Percentiles rank a stretch among this genome's conserved stretches.
phyloP scores from a whole-genome alignment of 208 protist genomes.

The Strigomonas oncopelti region DNA sequence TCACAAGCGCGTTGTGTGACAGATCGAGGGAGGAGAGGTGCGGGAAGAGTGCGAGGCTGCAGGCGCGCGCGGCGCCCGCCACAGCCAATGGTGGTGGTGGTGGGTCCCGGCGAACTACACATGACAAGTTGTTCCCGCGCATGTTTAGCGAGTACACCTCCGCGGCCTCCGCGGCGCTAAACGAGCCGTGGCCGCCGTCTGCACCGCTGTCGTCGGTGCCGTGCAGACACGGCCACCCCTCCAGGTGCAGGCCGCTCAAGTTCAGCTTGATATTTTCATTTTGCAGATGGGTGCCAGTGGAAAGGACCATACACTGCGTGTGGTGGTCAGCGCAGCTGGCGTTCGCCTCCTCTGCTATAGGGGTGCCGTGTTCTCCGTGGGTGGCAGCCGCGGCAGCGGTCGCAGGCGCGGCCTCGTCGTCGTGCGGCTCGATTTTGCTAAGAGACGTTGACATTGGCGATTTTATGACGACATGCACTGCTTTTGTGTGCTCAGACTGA shows the following conservation, averaged over 20 bases:
- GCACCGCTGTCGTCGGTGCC: neutral
- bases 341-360: too few species aligned
- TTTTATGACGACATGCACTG: too few species aligned
- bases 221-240: neutral
- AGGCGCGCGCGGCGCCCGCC: neutral
- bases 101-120: conserved; percentile 11
- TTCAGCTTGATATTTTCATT: neutral
- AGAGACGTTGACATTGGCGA: too few species aligned
- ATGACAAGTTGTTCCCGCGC: conserved; percentile 32
- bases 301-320: neutral
- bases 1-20: conserved; percentile 46
- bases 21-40: conserved; percentile 55
- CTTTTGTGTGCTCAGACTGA: too few species aligned
- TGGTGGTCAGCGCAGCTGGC: too few species aligned
- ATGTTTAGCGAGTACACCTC: conserved; percentile 35
- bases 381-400: too few species aligned
- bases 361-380: too few species aligned
- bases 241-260: neutral
- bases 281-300: neutral
- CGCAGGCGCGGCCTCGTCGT: too few species aligned
- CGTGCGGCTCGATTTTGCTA: too few species aligned
- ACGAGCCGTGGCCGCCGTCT: conserved; percentile 2
- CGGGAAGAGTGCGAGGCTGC: conserved; percentile 25
- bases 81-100: neutral
- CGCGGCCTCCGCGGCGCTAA: conserved; percentile 19